Percentiles rank a stretch among this genome's conserved stretches.
Evolutionary conservation across 148 eudicot genomes (phyloP).

Genomic region (Vaccinium vitisidaea): DNA sequence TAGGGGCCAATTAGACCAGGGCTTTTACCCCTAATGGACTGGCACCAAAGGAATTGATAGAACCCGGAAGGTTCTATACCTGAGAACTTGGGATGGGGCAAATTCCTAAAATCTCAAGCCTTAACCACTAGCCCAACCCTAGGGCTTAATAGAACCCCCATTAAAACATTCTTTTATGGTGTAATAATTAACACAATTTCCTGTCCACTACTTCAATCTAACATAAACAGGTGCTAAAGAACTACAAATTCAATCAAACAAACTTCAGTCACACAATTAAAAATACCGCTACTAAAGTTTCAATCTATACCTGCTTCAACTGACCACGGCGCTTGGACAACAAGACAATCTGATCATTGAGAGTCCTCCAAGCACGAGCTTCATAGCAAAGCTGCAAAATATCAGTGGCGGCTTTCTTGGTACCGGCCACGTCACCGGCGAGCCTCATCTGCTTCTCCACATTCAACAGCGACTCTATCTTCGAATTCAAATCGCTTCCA

Average conservation of each 20-base stretch:
- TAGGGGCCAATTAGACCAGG: no score
- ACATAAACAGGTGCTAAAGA: not conserved
- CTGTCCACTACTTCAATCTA: not conserved
- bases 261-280: not conserved
- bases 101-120: no score
- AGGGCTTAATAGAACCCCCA: not conserved
- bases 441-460: slow-evolving; percentile 89
- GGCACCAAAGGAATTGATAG: no score
- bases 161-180: not conserved
- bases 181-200: no score
- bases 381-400: slow-evolving; percentile 77
- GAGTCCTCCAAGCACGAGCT: slow-evolving; percentile 76
- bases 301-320: slow-evolving; percentile 63
- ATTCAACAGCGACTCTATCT: slow-evolving; percentile 74
- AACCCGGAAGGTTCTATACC: no score
- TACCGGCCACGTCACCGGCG: slow-evolving; percentile 73
- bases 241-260: not conserved
- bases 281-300: not conserved
- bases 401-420: slow-evolving; percentile 67
- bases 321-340: slow-evolving; percentile 95
- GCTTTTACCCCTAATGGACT: no score
- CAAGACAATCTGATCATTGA: slow-evolving; percentile 84
- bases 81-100: no score
- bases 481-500: slow-evolving; percentile 55
- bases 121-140: no score